Evolutionary conservation across 257 asterid genomes (phyloP), one percentile per base, ranked within the genome.

Genomic region (Fraxinus pennsylvanica): DNA sequence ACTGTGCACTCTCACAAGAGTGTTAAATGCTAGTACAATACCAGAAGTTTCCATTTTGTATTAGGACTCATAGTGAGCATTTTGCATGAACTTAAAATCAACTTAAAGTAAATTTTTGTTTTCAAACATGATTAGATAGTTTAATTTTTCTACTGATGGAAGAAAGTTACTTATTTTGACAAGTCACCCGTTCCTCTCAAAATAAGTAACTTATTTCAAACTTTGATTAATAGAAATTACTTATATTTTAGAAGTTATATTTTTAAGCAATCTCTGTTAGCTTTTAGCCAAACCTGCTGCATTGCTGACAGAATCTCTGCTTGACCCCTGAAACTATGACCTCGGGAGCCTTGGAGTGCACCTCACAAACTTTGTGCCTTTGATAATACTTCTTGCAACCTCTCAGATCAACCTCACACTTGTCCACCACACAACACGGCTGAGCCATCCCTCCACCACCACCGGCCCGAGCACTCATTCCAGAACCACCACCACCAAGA

Each of bases 281-380:
- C n/a, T 39, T 39, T 74, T 14, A 15, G 4, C 66, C 21, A 73
- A 70, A 88, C 92, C 92, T 90, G 90, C 95, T 90, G 78, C 92
- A 90, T 85, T 90, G 91, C 79, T 90, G 95, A 70, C 95, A 90
- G 83, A 90, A 90, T 78, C 93, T 81, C 66, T 89, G 96, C 66
- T 78, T 76, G 0, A 76, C 21, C 27, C 93, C 96, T 9, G 78
- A 87, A 71, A 89, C 76, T 5, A 86, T n/a, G 43, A 82, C 93
- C 17, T 79, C 86, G 4, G 87, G 82, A 30, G 90, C 91, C 73
- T 90, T 90, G 13, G 93, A 85, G 73, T 90, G 96, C 17, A 77
- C 41, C 74, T 86, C 90, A 74, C 96, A 90, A 10, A 90, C 91
- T 78, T 85, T 88, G 73, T 90, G 96, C 79, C 88, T 84, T 79